phyloP scores from a whole-genome alignment of 768 basidiomycete species.

The Rhizopogon vesiculosus region DNA sequence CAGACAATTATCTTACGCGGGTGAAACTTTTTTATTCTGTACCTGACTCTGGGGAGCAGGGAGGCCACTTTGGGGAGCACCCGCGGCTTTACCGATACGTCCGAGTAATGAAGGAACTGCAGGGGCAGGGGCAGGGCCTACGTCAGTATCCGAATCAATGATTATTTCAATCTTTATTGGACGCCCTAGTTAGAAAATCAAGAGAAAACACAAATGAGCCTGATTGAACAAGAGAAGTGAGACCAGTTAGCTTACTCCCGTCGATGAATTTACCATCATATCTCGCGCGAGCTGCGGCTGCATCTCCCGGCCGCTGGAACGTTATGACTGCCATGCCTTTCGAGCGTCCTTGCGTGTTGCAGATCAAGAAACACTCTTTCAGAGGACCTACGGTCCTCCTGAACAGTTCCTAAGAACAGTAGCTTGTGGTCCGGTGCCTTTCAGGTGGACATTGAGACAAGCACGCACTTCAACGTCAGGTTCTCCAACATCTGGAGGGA shows the following conservation, averaged over 20 bases:
- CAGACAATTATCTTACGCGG: slow-evolving; percentile 8
- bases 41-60: slow-evolving; percentile 8
- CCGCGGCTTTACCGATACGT: slow-evolving; percentile 25
- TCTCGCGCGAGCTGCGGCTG: slow-evolving; percentile 55
- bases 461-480: slow-evolving; percentile 59
- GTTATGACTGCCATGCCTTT: slow-evolving; percentile 78
- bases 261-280: slow-evolving; percentile 79
- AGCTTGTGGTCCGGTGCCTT: slow-evolving; percentile 5
- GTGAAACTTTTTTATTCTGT: slow-evolving; percentile 10
- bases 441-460: neutral
- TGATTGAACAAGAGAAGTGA: neutral
- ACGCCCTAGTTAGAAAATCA: slow-evolving; percentile 38
- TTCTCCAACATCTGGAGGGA: slow-evolving; percentile 67
- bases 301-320: slow-evolving; percentile 63
- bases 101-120: slow-evolving; percentile 33
- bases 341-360: slow-evolving; percentile 70
- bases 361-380: slow-evolving; percentile 64
- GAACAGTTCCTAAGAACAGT: slow-evolving; percentile 58
- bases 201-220: neutral
- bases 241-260: slow-evolving; percentile 32
- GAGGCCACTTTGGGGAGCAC: neutral
- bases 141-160: slow-evolving; percentile 34
- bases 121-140: slow-evolving; percentile 16
- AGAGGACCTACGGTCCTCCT: slow-evolving; percentile 72
- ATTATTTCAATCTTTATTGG: slow-evolving; percentile 66